phyloP scores from a whole-genome alignment of 331 rosid genomes.

The Quercus lobata region DNA sequence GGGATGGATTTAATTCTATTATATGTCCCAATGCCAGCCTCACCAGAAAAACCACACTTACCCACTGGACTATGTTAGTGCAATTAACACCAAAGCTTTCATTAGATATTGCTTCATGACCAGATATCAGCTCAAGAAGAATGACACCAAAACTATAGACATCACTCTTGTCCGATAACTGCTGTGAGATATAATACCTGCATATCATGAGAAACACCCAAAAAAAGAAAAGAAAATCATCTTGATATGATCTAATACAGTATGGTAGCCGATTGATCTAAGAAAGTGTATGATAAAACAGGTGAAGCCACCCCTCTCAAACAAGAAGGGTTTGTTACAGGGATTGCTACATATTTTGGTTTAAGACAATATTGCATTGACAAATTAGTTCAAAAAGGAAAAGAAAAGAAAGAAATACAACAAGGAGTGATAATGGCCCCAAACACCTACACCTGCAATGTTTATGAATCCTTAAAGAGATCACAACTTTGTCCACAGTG shows the following conservation, averaged over 20 bases:
- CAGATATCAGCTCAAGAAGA: constrained; percentile 91
- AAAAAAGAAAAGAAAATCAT: neutral
- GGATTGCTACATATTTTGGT: neutral
- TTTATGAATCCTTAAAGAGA: neutral
- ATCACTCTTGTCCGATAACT: constrained; percentile 86
- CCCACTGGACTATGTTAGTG: constrained; percentile 90
- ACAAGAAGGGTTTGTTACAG: neutral
- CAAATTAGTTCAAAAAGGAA: neutral
- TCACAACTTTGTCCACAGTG: neutral
- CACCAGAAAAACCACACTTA: constrained; percentile 31
- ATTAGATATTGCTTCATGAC: constrained; percentile 92
- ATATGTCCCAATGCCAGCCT: neutral
- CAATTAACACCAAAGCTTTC: constrained; percentile 83
- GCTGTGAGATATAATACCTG: constrained; percentile 92
- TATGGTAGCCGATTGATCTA: neutral
- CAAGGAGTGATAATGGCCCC: neutral
- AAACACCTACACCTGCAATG: neutral
- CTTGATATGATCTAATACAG: neutral
- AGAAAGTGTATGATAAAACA: neutral
- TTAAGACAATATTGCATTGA: neutral
- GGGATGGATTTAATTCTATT: neutral
- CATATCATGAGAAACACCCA: neutral
- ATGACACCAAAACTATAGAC: constrained; percentile 87
- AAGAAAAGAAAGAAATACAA: neutral
- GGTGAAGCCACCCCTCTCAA: neutral